These are phyloP conservation scores for Eragrostis nindensis DNA, from an alignment of 176 grass and related monocot species.

Conservation along the genomic window DNA sequence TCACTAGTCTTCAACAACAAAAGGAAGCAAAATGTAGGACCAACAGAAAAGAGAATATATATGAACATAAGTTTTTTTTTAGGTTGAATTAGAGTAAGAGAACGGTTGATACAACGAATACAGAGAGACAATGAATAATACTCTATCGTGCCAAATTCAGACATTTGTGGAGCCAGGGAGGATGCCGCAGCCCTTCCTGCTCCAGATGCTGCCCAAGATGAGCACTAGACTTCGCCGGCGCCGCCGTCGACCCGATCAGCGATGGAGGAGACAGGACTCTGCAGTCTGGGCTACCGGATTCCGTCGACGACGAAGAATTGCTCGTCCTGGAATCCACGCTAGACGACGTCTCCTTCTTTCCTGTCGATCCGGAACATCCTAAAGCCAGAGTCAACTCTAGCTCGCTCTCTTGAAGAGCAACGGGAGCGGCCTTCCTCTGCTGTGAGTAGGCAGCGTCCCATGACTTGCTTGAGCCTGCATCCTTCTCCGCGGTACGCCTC, in stretches of 20 bases:
- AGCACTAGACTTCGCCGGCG: not conserved
- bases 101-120: conserved; percentile 1
- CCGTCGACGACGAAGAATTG: conserved; percentile 49
- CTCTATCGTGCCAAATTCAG: conserved; percentile 49
- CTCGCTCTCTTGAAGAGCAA: conserved; percentile 30
- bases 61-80: not conserved
- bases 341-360: conserved; percentile 29
- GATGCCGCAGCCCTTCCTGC: conserved; percentile 42
- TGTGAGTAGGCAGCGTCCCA: conserved; percentile 29
- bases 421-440: not conserved
- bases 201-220: conserved; percentile 24
- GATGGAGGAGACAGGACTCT: conserved; percentile 1
- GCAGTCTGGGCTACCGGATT: conserved; percentile 37
- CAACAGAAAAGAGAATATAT: not conserved
- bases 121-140: not conserved
- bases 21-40: too few relatives aligned
- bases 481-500: conserved; percentile 12
- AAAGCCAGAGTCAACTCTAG: conserved; percentile 51
- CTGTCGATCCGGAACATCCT: conserved; percentile 18
- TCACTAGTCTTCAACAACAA: too few relatives aligned
- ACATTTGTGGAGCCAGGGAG: conserved; percentile 45
- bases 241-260: not conserved
- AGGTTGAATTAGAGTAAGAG: not conserved
- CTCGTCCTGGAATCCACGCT: conserved; percentile 48
- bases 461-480: conserved; percentile 41